These are phyloP conservation scores for Penicillium sp. DNA, from an alignment of 2,329 filamentous ascomycete genomes.

Conservation along the genomic window DNA sequence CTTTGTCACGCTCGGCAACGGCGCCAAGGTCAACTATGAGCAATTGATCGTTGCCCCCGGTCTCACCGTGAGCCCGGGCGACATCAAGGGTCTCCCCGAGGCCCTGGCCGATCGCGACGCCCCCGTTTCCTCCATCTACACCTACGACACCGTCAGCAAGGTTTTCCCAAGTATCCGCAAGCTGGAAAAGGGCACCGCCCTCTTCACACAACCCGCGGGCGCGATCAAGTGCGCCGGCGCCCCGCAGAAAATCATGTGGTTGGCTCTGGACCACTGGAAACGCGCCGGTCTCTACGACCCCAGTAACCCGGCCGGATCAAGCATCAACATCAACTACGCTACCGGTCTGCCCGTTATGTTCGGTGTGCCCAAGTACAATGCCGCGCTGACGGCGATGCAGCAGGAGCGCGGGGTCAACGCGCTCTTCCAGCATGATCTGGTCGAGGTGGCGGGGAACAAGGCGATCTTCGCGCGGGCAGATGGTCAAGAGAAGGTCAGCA, in stretches of 20 bases:
- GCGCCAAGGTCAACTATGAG: conserved; percentile 55
- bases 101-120: conserved; percentile 47
- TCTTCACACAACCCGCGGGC: conserved; percentile 57
- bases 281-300: conserved; percentile 48
- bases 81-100: conserved; percentile 53
- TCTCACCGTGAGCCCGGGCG: conserved; percentile 48
- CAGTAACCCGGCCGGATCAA: conserved; percentile 35
- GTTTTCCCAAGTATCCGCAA: conserved; percentile 46
- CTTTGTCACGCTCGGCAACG: conserved; percentile 50
- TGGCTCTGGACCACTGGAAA: conserved; percentile 57
- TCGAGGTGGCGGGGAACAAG: conserved; percentile 49
- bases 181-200: conserved; percentile 48
- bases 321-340: conserved; percentile 51
- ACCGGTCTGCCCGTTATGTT: conserved; percentile 55
- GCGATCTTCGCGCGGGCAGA: conserved; percentile 47
- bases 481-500: conserved; percentile 43
- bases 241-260: conserved; percentile 59
- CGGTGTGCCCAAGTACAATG: conserved; percentile 56
- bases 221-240: conserved; percentile 57
- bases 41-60: conserved; percentile 60
- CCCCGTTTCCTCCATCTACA: conserved; percentile 53
- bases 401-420: conserved; percentile 53
- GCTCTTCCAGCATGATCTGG: conserved; percentile 54
- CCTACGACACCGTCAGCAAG: conserved; percentile 53
- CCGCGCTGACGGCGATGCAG: conserved; percentile 50